Evolutionary conservation across 1,284 basidiomycete genomes (phyloP), one percentile per base, ranked within the genome.

Genomic region (Agroathelia rolfsii): DNA sequence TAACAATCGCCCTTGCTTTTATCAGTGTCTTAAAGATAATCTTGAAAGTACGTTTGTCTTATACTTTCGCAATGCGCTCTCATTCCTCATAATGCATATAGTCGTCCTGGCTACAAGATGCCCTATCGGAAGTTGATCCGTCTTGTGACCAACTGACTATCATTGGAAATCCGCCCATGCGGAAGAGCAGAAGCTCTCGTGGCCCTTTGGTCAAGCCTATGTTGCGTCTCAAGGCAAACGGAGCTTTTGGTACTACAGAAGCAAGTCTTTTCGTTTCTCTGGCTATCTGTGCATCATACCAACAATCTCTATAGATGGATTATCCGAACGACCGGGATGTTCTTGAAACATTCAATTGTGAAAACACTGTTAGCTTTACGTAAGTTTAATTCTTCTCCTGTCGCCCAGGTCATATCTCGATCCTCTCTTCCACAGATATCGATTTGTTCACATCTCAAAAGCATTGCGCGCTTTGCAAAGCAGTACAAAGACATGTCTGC

Each of bases 41-140:
- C 45, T 71, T 94, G 52, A 92, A 92, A 66, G 87, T 79, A 34
- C 35, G 59, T 42, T 7, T 26, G 30, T 4, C 15, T 13, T 9
- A 13, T 17, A 23, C 27, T 32, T 21, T 31, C 17, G 6, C 18
- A 26, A 32, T 34, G 20, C 21, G 24, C 16, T 33, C 22, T 30
- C 22, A 23, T 27, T 25, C 42, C 40, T 43, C 37, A 20, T 14
- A 14, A 9, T 22, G 9, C 6, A 18, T 13, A 12, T 48, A 86
- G 82, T 92, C 89, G 8, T 87, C 81, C 5, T 92, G 87, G 86
- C 76, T 95, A 24, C 76, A 83, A 29, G 88, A 93, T 42, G 89
- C 90, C 0, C 68, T 95, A n/a, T 77, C 79, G 10, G 90, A 94
- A 51, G 65, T 94, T 10, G 89, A 93, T 42, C 70, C 85, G 6